Percentiles rank a stretch among this genome's conserved stretches.
phyloP scores from a whole-genome alignment of 1,139 yeast genomes.

The Yamadazyma jaroonii region DNA sequence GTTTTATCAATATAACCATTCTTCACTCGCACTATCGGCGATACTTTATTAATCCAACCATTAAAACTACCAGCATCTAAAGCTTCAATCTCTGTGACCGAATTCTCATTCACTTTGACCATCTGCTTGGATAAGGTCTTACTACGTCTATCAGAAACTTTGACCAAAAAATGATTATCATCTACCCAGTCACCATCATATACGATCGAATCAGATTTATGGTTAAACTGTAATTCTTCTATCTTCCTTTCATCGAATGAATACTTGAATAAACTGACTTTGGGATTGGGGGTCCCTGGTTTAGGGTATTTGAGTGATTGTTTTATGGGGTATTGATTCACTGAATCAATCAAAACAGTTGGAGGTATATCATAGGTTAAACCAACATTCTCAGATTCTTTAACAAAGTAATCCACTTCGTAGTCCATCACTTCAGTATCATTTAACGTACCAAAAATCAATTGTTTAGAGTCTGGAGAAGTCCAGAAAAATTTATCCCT shows the following conservation, averaged over 20 bases:
- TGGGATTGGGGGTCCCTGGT: constrained; percentile 79
- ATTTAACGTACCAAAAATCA: constrained; percentile 66
- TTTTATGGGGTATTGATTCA: constrained; percentile 55
- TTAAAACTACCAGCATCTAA: constrained; percentile 37
- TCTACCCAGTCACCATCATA: constrained; percentile 77
- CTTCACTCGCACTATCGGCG: constrained; percentile 33
- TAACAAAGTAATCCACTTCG: constrained; percentile 61
- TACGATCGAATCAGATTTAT: constrained; percentile 48
- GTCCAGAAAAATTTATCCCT: constrained; percentile 79
- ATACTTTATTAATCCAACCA: constrained; percentile 56
- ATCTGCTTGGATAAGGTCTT: constrained; percentile 57
- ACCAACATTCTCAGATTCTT: constrained; percentile 31
- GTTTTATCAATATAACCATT: constrained; percentile 74
- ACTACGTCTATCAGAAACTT: constrained; percentile 72
- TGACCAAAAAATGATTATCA: constrained; percentile 50
- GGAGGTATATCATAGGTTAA: constrained; percentile 17
- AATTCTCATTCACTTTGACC: constrained; percentile 19
- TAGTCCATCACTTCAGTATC: constrained; percentile 69
- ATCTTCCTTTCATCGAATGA: constrained; percentile 23
- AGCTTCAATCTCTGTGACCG: constrained; percentile 11
- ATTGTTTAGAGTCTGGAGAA: constrained; percentile 66
- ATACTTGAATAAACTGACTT: constrained; percentile 45
- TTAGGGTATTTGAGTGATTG: constrained; percentile 74
- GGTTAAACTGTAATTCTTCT: constrained; percentile 15
- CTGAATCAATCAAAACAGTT: constrained; percentile 16